Base-by-base conservation (phyloP, 1,284 basidiomycete species). In the Hymenochaete sp. region DNA sequence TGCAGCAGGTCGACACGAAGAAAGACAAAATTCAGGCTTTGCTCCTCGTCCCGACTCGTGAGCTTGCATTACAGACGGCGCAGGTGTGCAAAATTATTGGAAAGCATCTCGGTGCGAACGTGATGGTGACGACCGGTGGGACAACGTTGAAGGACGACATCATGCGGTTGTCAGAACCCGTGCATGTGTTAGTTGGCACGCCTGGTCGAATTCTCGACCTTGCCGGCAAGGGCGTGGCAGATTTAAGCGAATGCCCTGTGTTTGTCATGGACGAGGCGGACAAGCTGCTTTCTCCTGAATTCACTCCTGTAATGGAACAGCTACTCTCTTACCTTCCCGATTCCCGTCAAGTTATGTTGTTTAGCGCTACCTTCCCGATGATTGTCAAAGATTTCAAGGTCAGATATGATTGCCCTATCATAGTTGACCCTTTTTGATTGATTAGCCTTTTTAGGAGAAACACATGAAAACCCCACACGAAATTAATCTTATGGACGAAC, bases 221-320 rank as follows among this genome's bases (percentile, higher is more conserved):
- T 42, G 88, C 89, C 2, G 86, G 93, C 56, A 98, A 98, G 70
- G 79, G 73, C 54, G 86, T 98, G 28, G 95, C 96, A 22, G 92
- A 98, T 67, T 73, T 98, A 53, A 89, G 82, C 67, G 85, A 91
- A 61, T 97, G 93, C 65, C 84, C 85, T 13, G 91, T 95, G 42
- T 98, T 97, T 59, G 91, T 96, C 55, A 96, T 97, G 93, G 95
- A 98, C 67, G 95, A 98, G 67, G 95, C 96, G 45, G 95, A 98
- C 68, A 98, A 98, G 66, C 80, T 98, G 44, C 80, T 98, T 44
- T 93, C 88, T 8, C 92, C 93, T 51, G 96, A 98, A 68, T 98
- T 98, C 60, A 90, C 93, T 8, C 93, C 95, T 44, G 95, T 98
- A 51, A 96, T 98, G 81, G 95, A 98, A 68, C 91, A 97, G 62